These are phyloP conservation scores for Stachybotrys echinatus DNA, from an alignment of 2,329 filamentous ascomycete species.

Conservation along the genomic window DNA sequence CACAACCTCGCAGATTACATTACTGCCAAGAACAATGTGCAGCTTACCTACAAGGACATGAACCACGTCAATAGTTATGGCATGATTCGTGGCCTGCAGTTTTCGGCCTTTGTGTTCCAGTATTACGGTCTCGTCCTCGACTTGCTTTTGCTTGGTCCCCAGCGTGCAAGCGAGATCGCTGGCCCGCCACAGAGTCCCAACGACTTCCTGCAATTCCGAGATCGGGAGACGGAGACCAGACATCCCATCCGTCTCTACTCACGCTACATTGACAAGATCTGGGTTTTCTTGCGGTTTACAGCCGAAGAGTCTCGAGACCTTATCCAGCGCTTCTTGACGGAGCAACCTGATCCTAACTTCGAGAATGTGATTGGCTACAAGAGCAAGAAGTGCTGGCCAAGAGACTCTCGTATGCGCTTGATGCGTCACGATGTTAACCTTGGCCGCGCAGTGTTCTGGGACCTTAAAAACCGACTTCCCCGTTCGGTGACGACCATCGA, in stretches of 20 bases:
- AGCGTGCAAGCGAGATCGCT: slow-evolving; percentile 96
- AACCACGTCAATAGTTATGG: slow-evolving; percentile 99
- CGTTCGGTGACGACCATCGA: slow-evolving; percentile 95
- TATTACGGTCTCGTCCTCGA: slow-evolving; percentile 97
- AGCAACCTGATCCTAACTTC: slow-evolving; percentile 97
- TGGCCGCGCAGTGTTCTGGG: slow-evolving; percentile 96
- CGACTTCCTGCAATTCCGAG: slow-evolving; percentile 95
- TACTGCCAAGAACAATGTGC: slow-evolving; percentile 98
- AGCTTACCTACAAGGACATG: slow-evolving; percentile 99
- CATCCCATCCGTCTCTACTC: slow-evolving; percentile 98
- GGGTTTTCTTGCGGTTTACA: slow-evolving; percentile 92
- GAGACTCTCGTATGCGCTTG: slow-evolving; percentile 93
- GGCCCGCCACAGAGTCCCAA: slow-evolving; percentile 91
- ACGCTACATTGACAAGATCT: slow-evolving; percentile 95
- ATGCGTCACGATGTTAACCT: slow-evolving; percentile 99
- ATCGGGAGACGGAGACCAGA: slow-evolving; percentile 83
- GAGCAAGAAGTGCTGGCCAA: slow-evolving; percentile 99
- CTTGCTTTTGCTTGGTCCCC: slow-evolving; percentile 82
- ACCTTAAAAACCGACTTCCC: slow-evolving; percentile 93
- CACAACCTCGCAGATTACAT: slow-evolving; percentile 99
- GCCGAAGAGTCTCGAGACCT: slow-evolving; percentile 93
- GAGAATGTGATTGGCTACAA: slow-evolving; percentile 99
- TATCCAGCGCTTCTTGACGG: slow-evolving; percentile 95
- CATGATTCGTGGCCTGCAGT: slow-evolving; percentile 95
- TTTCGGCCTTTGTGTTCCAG: slow-evolving; percentile 98